Conservation (phyloP, 2,329 filamentous ascomycete species). For the Talaromyces albobiverticillius region DNA sequence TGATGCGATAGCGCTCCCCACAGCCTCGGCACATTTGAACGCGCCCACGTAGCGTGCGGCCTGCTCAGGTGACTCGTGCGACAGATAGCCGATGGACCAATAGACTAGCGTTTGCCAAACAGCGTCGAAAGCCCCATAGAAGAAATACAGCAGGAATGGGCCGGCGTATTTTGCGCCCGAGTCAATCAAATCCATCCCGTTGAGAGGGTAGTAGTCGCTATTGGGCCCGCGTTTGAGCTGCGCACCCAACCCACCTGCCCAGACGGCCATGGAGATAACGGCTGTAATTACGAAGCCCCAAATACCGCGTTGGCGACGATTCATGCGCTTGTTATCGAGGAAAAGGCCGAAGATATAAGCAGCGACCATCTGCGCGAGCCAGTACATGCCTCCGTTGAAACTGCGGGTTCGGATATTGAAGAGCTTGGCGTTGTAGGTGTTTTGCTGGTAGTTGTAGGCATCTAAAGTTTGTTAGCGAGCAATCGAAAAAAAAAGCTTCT, state of each 20-base stretch:
- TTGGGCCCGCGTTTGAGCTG: conserved; percentile 47
- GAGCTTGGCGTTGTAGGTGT: conserved; percentile 49
- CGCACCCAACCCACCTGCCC: conserved; percentile 65
- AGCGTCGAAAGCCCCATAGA: conserved; percentile 67
- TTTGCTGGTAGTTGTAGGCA: conserved; percentile 54
- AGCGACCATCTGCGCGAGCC: conserved; percentile 52
- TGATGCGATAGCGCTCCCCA: conserved; percentile 48
- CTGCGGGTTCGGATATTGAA: conserved; percentile 53
- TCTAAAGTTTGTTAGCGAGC: too few relatives aligned
- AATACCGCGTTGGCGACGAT: conserved; percentile 48
- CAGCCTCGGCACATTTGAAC: conserved; percentile 46
- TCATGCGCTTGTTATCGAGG: conserved; percentile 41
- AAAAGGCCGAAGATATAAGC: conserved; percentile 38
- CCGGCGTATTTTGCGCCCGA: conserved; percentile 53
- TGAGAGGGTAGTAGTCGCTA: conserved; percentile 25
- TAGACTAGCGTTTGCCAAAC: conserved; percentile 65
- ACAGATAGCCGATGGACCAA: conserved; percentile 54
- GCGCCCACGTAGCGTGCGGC: conserved; percentile 46
- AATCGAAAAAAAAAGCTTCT: too few relatives aligned
- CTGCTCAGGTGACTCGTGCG: conserved; percentile 37
- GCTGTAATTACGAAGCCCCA: conserved; percentile 49
- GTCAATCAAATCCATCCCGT: conserved; percentile 48
- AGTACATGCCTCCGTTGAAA: conserved; percentile 52
- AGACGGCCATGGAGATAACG: conserved; percentile 50
- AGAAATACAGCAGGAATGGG: conserved; percentile 67